Base-by-base conservation (phyloP, 495 filamentous ascomycete species). In the Hypoxylon intermedium region DNA sequence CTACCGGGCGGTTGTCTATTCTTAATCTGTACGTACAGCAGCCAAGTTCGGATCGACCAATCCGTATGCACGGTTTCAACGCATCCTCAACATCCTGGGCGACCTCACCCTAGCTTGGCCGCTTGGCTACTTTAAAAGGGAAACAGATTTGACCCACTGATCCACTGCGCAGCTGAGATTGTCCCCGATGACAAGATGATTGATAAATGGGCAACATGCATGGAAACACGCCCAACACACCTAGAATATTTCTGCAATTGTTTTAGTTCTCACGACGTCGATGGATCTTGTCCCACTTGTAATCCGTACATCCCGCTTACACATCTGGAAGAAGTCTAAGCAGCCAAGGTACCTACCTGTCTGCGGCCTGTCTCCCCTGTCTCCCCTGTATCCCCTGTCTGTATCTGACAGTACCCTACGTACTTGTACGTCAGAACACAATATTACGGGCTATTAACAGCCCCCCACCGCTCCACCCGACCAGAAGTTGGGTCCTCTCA, bases 1-100 rank as follows among this genome's bases (percentile, higher is more conserved):
- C 62, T 65, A 65, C 62, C 62, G 62, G 62, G 62, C 53, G 61
- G 31, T 55, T 19, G 53, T 65, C 51, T 65, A 65, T 65, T 60
- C 62, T 65, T 60, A 56, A 65, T 64, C 30, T 60, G 53, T 53
- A 54, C 50, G 2, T 52, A 59, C 55, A 65, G 38, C 9, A 60
- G 50, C 54, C 61, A 59, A 55, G 55, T 34, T 40, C 51, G 50
- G 61, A 51, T 52, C 45, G 49, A 21, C 61, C 61, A 65, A 65
- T 65, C 55, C 50, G 50, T 51, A 38, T 36, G 44, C 54, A 55
- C 20, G 31, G 9, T 46, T 65, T 45, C 45, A 46, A 38, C 36
- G 7, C 36, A 19, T 38, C 36, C 36, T 15, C 13, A 64, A 52
- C 46, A 46, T 60, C 43, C 55, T 48, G 43, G 54, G 9, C 36